A percentile compares a stretch with the other conserved stretches of the same genome.
Evolutionary conservation across 257 asterid species (phyloP).

Genomic region (Ballota nigra): DNA sequence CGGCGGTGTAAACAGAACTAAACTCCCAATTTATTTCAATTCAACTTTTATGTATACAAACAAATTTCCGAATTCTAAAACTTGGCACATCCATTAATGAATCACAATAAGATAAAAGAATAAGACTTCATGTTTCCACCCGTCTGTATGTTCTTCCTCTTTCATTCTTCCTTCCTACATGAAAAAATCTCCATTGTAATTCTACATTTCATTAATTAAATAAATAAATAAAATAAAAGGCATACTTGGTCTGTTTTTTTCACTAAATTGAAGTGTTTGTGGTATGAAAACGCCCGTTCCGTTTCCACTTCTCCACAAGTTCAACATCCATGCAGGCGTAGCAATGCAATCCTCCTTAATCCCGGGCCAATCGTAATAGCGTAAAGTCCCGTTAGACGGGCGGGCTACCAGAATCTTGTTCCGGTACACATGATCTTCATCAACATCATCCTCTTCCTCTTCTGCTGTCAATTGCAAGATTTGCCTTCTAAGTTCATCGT

Average conservation of each 20-base stretch:
- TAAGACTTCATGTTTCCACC: conserved; percentile 18
- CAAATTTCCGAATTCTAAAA: not conserved
- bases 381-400: conserved; percentile 1
- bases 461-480: conserved; percentile 49
- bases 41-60: not conserved
- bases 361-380: conserved; percentile 50
- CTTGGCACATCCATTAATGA: not conserved
- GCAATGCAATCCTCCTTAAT: conserved; percentile 26
- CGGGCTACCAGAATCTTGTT: conserved; percentile 4
- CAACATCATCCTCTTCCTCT: conserved; percentile 47
- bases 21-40: not conserved
- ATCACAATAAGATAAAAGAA: no score
- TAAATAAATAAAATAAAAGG: not conserved
- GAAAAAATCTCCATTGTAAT: not conserved
- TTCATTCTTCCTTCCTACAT: conserved; percentile 30
- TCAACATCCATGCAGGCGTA: conserved; percentile 53
- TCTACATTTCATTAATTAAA: not conserved
- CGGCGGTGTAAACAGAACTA: no score
- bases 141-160: conserved; percentile 25
- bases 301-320: conserved; percentile 61
- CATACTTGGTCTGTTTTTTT: conserved; percentile 36
- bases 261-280: conserved; percentile 30
- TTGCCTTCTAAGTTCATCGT: conserved; percentile 49
- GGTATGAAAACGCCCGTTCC: conserved; percentile 94
- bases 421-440: not conserved